Base-by-base conservation (phyloP, 2,329 filamentous ascomycete species). In the Paecilomyces dactylethromorphus region DNA sequence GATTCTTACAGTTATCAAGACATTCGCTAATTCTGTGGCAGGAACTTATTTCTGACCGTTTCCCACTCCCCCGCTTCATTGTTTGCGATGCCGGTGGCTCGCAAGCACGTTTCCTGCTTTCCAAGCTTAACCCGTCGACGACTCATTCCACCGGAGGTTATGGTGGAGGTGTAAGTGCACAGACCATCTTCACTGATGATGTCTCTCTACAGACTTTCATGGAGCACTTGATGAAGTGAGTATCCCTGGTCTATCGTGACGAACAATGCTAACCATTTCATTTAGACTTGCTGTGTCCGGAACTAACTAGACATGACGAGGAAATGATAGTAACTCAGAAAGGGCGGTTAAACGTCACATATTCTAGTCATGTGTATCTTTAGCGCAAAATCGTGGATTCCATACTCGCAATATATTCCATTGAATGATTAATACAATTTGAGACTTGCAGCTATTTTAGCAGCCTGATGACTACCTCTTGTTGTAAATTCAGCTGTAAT, bases 141-240 rank as follows among this genome's bases (percentile, higher is more conserved):
- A 99, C 94, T 13, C 94, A 99, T 74, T 97, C 94, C 0, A 92
- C 89, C 0, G 91, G 91, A 56, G 89, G 90, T 12, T 97, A 96
- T 70, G 94, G 94, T 58, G 92, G 92, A 62, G 90, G 93, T 54
- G 87, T 89, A 70, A 92, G 89, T 53, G 92, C 93, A 8, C 94
- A 99, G 77, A 99, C 94, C 4, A 99, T 99, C 68, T 99, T 99
- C 79, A 99, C 94, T 0, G 94, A 99, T 70, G 94, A 99, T 75
- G 94, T 99, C 57, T 97, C 92, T 57, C 80, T 99, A 71, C 93
- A 97, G 77, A 97, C 93, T 1, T 99, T 99, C 73, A 99, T 99
- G 94, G 94, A 99, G 70, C 92, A 97, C 78, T 81, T 99, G 73
- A 99, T 99, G 94, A 99, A 99, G 91, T 92, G 82, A 78, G 88